phyloP scores from a whole-genome alignment of 768 basidiomycete genomes.

The Boletus tomentosulus region DNA sequence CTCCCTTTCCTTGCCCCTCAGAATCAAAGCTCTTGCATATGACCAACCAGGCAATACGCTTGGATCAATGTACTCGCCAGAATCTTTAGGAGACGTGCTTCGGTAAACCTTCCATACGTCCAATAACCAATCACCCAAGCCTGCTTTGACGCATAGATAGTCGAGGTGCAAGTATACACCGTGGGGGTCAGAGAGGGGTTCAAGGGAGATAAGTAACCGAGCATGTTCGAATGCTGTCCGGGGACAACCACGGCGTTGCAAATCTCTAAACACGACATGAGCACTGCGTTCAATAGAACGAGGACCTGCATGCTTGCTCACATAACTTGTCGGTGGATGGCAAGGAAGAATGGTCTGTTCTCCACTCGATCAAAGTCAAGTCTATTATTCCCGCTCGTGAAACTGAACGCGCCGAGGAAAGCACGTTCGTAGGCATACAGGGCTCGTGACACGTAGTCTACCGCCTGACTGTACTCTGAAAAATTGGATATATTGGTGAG shows the following conservation, averaged over 20 bases:
- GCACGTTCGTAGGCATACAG: slow-evolving; percentile 91
- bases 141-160: slow-evolving; percentile 76
- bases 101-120: slow-evolving; percentile 44
- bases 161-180: slow-evolving; percentile 82
- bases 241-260: slow-evolving; percentile 85
- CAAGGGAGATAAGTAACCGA: slow-evolving; percentile 77
- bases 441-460: slow-evolving; percentile 89
- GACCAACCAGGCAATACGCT: slow-evolving; percentile 73
- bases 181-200: slow-evolving; percentile 87
- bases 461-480: slow-evolving; percentile 75
- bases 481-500: background rate
- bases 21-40: slow-evolving; percentile 66
- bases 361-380: slow-evolving; percentile 90
- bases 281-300: background rate
- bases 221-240: slow-evolving; percentile 91
- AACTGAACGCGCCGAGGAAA: slow-evolving; percentile 81
- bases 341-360: slow-evolving; percentile 90
- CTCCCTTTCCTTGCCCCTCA: slow-evolving; percentile 50
- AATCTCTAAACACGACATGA: slow-evolving; percentile 48
- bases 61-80: slow-evolving; percentile 41
- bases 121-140: slow-evolving; percentile 77
- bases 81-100: slow-evolving; percentile 6
- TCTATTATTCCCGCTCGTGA: slow-evolving; percentile 75
- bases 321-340: slow-evolving; percentile 79
- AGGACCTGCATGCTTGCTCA: slow-evolving; percentile 34